phyloP scores from a whole-genome alignment of 306 rosid genomes.

The Pachyrhizus erosus region DNA sequence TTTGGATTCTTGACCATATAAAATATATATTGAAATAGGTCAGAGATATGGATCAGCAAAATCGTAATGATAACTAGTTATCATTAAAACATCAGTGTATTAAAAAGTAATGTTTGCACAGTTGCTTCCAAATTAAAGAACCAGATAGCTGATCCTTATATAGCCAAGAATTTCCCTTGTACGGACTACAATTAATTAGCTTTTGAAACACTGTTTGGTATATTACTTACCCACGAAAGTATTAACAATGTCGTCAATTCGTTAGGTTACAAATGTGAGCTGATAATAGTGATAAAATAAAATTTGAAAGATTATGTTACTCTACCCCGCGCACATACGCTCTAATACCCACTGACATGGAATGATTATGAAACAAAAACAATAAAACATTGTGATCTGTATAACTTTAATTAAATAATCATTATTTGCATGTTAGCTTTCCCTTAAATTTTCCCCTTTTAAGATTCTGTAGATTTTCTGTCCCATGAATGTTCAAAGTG shows the following conservation, averaged over 20 bases:
- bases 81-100: neutral
- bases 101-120: neutral
- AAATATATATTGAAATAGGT: neutral
- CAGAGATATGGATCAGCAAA: neutral
- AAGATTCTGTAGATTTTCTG: conserved; percentile 78
- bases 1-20: conserved; percentile 2
- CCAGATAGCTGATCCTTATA: neutral
- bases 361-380: neutral
- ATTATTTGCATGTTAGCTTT: conserved; percentile 44
- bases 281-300: neutral
- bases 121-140: neutral
- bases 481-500: conserved; percentile 60
- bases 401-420: conserved; percentile 38
- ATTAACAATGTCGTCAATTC: neutral
- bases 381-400: conserved; percentile 37
- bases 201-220: conserved; percentile 2
- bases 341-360: neutral
- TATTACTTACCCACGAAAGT: neutral
- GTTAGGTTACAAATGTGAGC: neutral
- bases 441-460: conserved; percentile 51
- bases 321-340: neutral
- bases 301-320: neutral
- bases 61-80: neutral
- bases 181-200: neutral
- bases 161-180: conserved; percentile 7